Evolutionary conservation across 2,329 filamentous ascomycete genomes (phyloP).

Genomic region (Microascus cirrosus): DNA sequence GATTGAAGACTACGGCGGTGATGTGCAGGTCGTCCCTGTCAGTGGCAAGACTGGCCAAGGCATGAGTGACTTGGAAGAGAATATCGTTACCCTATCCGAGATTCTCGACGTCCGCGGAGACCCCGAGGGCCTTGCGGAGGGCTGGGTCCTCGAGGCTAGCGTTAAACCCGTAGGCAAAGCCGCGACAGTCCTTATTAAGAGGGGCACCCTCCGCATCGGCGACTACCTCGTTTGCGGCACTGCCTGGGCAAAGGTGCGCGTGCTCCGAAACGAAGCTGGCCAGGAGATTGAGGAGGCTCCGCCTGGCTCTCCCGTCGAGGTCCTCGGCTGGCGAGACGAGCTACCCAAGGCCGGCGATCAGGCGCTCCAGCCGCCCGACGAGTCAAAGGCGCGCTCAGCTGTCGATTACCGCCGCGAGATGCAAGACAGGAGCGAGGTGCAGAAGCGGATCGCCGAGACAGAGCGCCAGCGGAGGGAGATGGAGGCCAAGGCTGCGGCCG

Average conservation of each 20-base stretch:
- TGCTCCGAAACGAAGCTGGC: slow-evolving; percentile 77
- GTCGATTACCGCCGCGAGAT: slow-evolving; percentile 66
- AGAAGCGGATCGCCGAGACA: slow-evolving; percentile 68
- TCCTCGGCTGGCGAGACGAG: slow-evolving; percentile 88
- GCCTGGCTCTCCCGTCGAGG: slow-evolving; percentile 82
- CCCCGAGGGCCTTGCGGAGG: slow-evolving; percentile 65
- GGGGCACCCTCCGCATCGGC: slow-evolving; percentile 72
- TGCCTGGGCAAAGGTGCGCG: slow-evolving; percentile 79
- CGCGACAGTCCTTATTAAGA: slow-evolving; percentile 79
- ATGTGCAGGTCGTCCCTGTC: slow-evolving; percentile 83
- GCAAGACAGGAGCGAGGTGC: slow-evolving; percentile 59
- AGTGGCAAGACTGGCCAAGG: slow-evolving; percentile 90
- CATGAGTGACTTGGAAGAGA: slow-evolving; percentile 88
- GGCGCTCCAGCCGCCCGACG: slow-evolving; percentile 71
- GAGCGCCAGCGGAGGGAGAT: slow-evolving; percentile 51
- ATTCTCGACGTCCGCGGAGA: slow-evolving; percentile 85
- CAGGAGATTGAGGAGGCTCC: slow-evolving; percentile 58
- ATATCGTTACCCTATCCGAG: slow-evolving; percentile 74
- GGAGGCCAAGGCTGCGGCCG: slow-evolving; percentile 24
- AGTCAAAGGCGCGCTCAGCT: slow-evolving; percentile 68
- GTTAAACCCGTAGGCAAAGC: slow-evolving; percentile 76
- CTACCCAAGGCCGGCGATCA: slow-evolving; percentile 74
- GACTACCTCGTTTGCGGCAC: slow-evolving; percentile 80
- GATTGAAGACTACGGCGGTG: slow-evolving; percentile 89
- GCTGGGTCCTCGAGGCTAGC: slow-evolving; percentile 87